Conservation (phyloP, 129 eudicot genomes). For the Tanacetum coccineum region DNA sequence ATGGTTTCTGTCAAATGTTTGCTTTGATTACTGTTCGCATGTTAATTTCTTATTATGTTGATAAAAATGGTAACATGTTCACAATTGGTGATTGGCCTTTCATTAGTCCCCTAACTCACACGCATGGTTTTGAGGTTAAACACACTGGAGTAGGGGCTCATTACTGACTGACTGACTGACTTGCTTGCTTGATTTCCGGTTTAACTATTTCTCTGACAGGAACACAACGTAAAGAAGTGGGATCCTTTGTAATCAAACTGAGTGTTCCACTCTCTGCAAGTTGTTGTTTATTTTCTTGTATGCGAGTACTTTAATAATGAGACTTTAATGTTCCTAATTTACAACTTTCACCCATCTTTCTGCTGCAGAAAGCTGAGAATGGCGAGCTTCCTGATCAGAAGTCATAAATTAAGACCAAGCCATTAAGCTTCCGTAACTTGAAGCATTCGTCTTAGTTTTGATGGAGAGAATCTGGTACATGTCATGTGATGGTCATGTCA, state of each 20-base stretch:
- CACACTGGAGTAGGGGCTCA: conserved; percentile 22
- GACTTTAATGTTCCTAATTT: conserved; percentile 1
- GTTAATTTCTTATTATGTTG: no score
- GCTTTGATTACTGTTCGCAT: no score
- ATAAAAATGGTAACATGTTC: no score
- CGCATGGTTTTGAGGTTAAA: neutral
- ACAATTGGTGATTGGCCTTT: conserved; percentile 6
- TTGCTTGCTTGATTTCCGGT: conserved; percentile 7
- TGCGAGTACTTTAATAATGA: neutral
- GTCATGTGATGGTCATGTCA: neutral
- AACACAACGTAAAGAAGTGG: no score
- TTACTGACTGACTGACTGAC: conserved; percentile 12
- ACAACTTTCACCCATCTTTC: conserved; percentile 25
- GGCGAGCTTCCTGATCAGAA: conserved; percentile 41
- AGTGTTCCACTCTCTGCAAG: no score
- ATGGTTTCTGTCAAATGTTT: no score
- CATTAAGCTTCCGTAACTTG: conserved; percentile 18
- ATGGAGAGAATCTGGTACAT: conserved; percentile 14
- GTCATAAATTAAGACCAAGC: conserved; percentile 14
- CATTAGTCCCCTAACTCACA: neutral
- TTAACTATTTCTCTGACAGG: neutral
- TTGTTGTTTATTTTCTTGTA: neutral
- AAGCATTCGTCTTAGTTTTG: conserved; percentile 8
- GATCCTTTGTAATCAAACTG: no score
- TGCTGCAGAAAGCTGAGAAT: conserved; percentile 46